Conservation (phyloP, 225 moss, liverwort and hornwort genomes). For the Sphagnum contortum region DNA sequence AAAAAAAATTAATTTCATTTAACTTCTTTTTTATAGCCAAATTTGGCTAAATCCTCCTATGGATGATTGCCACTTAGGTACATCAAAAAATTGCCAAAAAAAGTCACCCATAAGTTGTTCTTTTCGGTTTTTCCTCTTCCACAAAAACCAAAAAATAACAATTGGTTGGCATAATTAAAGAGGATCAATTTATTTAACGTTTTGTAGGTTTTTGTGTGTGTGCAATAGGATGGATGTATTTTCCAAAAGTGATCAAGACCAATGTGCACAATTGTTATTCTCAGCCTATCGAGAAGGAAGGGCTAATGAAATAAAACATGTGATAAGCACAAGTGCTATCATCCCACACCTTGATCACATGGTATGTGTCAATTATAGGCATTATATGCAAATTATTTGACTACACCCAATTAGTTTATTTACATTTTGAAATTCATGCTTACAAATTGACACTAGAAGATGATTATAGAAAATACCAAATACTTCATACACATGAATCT, state of each 20-base stretch:
- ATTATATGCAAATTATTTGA: neutral
- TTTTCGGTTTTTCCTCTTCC: neutral
- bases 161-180: slow-evolving; percentile 3
- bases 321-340: slow-evolving; percentile 51
- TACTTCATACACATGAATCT: too few species aligned
- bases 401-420: neutral
- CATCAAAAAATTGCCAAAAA: neutral
- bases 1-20: too few species aligned
- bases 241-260: slow-evolving; percentile 76
- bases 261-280: slow-evolving; percentile 68
- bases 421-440: neutral
- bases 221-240: slow-evolving; percentile 53
- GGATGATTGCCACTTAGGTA: too few species aligned
- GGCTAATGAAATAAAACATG: slow-evolving; percentile 56
- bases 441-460: too few species aligned
- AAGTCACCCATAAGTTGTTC: neutral
- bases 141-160: neutral
- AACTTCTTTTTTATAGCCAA: neutral
- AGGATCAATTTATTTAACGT: slow-evolving; percentile 12
- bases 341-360: slow-evolving; percentile 91
- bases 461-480: too few species aligned
- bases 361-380: slow-evolving; percentile 22
- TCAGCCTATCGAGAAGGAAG: slow-evolving; percentile 54
- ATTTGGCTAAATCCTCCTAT: too few species aligned
- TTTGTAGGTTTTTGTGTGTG: too few species aligned